Evolutionary conservation across 2,329 filamentous ascomycete genomes (phyloP).

Genomic region (Lasiodiplodia hormozganensis): DNA sequence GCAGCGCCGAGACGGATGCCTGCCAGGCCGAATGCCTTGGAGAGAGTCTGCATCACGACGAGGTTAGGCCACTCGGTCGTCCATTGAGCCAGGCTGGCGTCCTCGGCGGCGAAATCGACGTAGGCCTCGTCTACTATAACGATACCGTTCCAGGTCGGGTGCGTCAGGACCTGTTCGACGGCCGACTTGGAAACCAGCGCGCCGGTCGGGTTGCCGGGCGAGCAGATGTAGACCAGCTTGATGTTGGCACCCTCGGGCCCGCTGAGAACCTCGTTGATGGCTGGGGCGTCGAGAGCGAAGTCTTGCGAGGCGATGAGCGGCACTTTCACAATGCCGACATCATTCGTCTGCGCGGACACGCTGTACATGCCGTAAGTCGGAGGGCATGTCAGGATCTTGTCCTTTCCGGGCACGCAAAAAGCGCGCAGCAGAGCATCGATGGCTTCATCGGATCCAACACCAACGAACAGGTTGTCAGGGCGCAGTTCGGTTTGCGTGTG

Average conservation of each 20-base stretch:
- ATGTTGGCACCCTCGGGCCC: slow-evolving; percentile 63
- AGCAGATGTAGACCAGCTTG: slow-evolving; percentile 92
- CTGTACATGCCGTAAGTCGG: slow-evolving; percentile 99
- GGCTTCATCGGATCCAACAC: slow-evolving; percentile 94
- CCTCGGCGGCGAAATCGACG: slow-evolving; percentile 86
- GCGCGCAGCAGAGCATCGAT: slow-evolving; percentile 93
- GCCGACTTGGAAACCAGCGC: slow-evolving; percentile 77
- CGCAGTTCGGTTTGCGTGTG: slow-evolving; percentile 81
- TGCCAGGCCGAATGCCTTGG: slow-evolving; percentile 94
- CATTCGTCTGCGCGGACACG: slow-evolving; percentile 93
- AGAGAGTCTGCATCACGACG: slow-evolving; percentile 98
- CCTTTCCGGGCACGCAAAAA: slow-evolving; percentile 86
- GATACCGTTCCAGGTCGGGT: slow-evolving; percentile 93
- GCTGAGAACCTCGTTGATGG: slow-evolving; percentile 71
- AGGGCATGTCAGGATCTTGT: slow-evolving; percentile 92
- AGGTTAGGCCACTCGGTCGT: slow-evolving; percentile 92
- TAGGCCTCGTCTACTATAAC: slow-evolving; percentile 96
- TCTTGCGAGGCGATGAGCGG: slow-evolving; percentile 74
- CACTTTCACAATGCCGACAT: slow-evolving; percentile 84
- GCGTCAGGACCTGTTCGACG: slow-evolving; percentile 75
- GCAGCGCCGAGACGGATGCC: slow-evolving; percentile 89
- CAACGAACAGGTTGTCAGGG: slow-evolving; percentile 88
- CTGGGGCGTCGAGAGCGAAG: slow-evolving; percentile 75
- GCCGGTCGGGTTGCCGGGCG: slow-evolving; percentile 92
- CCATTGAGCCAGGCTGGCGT: slow-evolving; percentile 86